Evolutionary conservation across 2,329 filamentous ascomycete species (phyloP).

Genomic region (Botryotinia narcissicola): DNA sequence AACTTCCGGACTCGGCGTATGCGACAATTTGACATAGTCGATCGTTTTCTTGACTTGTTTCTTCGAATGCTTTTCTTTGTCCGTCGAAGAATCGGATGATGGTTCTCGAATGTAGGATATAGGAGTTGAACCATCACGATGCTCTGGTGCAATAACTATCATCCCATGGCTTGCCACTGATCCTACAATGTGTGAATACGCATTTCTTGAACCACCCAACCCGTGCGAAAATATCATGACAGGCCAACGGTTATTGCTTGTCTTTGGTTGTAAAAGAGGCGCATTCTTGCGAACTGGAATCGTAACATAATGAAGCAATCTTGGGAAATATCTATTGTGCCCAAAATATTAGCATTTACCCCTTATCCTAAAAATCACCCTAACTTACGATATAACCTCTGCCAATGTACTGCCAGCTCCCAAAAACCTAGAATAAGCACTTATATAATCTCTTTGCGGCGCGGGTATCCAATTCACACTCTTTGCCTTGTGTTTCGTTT

Average conservation of each 20-base stretch:
- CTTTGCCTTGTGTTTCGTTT: constrained; percentile 41
- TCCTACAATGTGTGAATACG: constrained; percentile 79
- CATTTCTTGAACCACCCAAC: constrained; percentile 75
- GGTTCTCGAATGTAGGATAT: constrained; percentile 68
- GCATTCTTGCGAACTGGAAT: constrained; percentile 74
- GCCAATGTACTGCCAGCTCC: constrained; percentile 60
- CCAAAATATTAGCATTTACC: not conserved
- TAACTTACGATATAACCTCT: constrained; percentile 57
- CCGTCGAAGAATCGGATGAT: constrained; percentile 41
- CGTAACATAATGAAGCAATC: constrained; percentile 69
- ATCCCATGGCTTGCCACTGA: constrained; percentile 78
- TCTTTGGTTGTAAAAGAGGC: constrained; percentile 50
- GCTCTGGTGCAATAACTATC: constrained; percentile 77
- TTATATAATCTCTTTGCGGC: constrained; percentile 71
- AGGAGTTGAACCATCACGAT: constrained; percentile 77
- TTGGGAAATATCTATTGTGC: constrained; percentile 57
- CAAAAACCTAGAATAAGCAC: constrained; percentile 74
- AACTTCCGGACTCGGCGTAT: constrained; percentile 63
- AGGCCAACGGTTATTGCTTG: constrained; percentile 60
- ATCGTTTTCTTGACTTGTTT: constrained; percentile 37
- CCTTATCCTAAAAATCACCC: not conserved
- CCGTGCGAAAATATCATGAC: constrained; percentile 86
- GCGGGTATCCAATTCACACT: constrained; percentile 72
- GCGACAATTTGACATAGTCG: constrained; percentile 53
- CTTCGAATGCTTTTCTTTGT: constrained; percentile 31